Evolutionary conservation across 2,329 filamentous ascomycete genomes (phyloP), one percentile per base, ranked within the genome.

Genomic region (Cadophora malorum): DNA sequence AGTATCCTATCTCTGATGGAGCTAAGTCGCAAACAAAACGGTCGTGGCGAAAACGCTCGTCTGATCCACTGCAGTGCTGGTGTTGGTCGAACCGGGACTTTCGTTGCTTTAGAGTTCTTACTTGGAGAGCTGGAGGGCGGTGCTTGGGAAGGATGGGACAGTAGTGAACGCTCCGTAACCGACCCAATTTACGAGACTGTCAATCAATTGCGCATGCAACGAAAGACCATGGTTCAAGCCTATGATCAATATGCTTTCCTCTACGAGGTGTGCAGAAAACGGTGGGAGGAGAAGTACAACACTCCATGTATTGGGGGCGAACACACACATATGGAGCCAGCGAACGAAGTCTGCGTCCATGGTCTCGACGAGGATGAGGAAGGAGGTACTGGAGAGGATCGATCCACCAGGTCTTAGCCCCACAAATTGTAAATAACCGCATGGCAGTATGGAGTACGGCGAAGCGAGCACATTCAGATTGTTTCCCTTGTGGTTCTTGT

Each of bases 221-320:
- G 96, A 21, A 92, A 93, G 82, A 92, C 90, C 80, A 99, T 99
- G 96, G 96, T 99, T 5, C 96, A 98, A 80, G 90, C 92, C 56
- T 91, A 95, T 74, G 79, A 85, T 59, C 96, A 99, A 78, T 96
- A 92, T 75, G 80, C 87, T 47, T 97, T 98, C 78, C 87, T 99
- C 67, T 98, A 99, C 80, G 89, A 94, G 75, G 92, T 96, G 1
- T 79, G 97, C 75, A 86, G 88, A 63, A 91, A 93, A 77, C 82
- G 88, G 64, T 94, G 91, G 89, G 81, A 88, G 69, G 88, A 92
- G 41, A 89, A 85, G 75, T 88, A 91, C 64, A 63, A 28, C 16
- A 62, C 68, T 41, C 67, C 67, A n/a, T 74, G 72, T 67, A 61
- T 70, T 45, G 74, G 73, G 14, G 75, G 74, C 38, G 74, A 75